A percentile compares a stretch with the other conserved stretches of the same genome.
These are phyloP conservation scores for Vinca minor DNA, from an alignment of 257 asterid species.

Conservation along the genomic window DNA sequence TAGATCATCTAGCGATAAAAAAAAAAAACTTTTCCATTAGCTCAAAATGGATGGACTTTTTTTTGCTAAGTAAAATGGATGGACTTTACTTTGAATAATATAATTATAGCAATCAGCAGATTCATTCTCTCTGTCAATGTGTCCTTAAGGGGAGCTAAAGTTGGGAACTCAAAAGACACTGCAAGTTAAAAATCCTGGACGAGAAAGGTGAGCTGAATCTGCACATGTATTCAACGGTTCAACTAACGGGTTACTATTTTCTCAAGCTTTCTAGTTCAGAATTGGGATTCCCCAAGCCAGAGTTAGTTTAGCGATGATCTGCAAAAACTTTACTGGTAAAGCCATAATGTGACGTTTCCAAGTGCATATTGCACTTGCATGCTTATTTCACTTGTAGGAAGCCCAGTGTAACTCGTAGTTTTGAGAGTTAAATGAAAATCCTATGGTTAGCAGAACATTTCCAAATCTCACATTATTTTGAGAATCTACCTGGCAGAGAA, in stretches of 20 bases:
- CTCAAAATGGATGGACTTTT: not conserved
- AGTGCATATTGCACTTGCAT: not conserved
- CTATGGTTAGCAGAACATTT: not conserved
- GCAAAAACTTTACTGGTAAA: not conserved
- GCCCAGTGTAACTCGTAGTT: not conserved
- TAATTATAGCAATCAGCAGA: not conserved
- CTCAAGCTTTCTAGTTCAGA: no score
- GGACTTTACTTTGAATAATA: no score
- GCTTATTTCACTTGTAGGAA: not conserved
- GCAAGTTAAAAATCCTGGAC: not conserved
- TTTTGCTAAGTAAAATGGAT: not conserved
- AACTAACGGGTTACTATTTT: not conserved
- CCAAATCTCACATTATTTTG: not conserved
- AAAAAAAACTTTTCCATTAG: not conserved
- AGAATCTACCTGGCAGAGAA: not conserved
- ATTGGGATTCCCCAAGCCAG: not conserved
- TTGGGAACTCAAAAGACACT: not conserved
- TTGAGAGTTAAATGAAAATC: not conserved
- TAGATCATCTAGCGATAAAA: not conserved
- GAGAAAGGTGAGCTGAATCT: not conserved
- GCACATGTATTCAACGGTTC: not conserved
- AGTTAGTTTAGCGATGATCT: not conserved
- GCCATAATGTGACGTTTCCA: not conserved
- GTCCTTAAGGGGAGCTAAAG: not conserved
- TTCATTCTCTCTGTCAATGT: not conserved